These are phyloP conservation scores for Toxicodendron radicans DNA, from an alignment of 345 rosid genomes.

Conservation along the genomic window DNA sequence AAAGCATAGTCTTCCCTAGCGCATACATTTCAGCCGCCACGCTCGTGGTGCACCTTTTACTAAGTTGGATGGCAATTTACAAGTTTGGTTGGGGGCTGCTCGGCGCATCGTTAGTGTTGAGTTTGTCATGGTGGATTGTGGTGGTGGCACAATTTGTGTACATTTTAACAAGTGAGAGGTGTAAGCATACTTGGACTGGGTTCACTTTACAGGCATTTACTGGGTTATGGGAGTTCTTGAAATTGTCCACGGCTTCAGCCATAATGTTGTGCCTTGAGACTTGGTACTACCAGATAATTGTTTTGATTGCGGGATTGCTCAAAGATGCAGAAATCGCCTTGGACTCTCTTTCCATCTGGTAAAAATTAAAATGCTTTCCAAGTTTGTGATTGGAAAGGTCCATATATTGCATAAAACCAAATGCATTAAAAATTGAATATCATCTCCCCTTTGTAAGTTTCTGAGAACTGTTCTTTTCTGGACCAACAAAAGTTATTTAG, in stretches of 20 bases:
- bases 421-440: no score
- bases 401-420: no score
- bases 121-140: slow-evolving; percentile 64
- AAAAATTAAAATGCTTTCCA: not conserved
- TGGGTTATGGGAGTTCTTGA: slow-evolving; percentile 48
- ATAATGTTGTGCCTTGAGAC: slow-evolving; percentile 63
- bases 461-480: no score
- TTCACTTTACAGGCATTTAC: slow-evolving; percentile 52
- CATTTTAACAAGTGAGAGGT: slow-evolving; percentile 43
- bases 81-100: slow-evolving; percentile 45
- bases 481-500: no score
- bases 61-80: slow-evolving; percentile 54
- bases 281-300: slow-evolving; percentile 61
- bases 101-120: slow-evolving; percentile 46
- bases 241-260: slow-evolving; percentile 59
- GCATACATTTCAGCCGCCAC: slow-evolving; percentile 60
- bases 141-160: slow-evolving; percentile 53
- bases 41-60: slow-evolving; percentile 40
- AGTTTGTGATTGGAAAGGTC: not conserved
- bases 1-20: slow-evolving; percentile 62
- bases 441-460: no score
- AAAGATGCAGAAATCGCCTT: slow-evolving; percentile 52
- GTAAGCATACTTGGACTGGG: slow-evolving; percentile 56
- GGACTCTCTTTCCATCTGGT: slow-evolving; percentile 62
- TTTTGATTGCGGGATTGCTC: slow-evolving; percentile 65